Evolutionary conservation across 2,329 filamentous ascomycete genomes (phyloP).

Genomic region (Magnaporthiopsis incrustans): DNA sequence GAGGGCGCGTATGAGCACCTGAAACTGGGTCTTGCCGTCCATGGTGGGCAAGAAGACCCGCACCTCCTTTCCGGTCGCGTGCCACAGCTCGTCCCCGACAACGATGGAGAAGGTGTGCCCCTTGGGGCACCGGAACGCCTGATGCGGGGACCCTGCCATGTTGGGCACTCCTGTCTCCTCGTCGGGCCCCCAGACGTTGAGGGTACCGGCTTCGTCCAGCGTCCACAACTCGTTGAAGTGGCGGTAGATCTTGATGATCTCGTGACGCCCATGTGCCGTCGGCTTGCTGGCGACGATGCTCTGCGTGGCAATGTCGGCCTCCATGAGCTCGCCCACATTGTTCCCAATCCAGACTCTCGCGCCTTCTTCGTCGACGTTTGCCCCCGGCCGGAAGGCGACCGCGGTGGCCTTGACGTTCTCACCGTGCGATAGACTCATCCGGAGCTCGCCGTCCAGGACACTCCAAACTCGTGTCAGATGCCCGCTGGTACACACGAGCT

Average conservation of each 20-base stretch:
- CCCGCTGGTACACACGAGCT: conserved; percentile 79
- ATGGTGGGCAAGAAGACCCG: conserved; percentile 71
- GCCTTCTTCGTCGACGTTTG: conserved; percentile 72
- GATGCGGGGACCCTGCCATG: conserved; percentile 60
- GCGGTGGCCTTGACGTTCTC: conserved; percentile 79
- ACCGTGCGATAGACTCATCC: conserved; percentile 75
- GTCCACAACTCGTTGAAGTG: conserved; percentile 91
- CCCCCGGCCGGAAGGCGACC: conserved; percentile 76
- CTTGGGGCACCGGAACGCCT: conserved; percentile 69
- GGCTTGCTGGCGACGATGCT: conserved; percentile 60
- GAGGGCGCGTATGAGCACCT: conserved; percentile 65
- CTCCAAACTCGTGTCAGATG: conserved; percentile 86
- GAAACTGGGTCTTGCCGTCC: conserved; percentile 62
- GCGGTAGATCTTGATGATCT: conserved; percentile 78
- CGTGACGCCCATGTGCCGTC: conserved; percentile 66
- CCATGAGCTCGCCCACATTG: conserved; percentile 78
- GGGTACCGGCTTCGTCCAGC: conserved; percentile 77
- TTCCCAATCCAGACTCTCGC: conserved; percentile 82
- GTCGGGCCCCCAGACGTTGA: conserved; percentile 82
- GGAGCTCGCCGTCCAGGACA: conserved; percentile 67
- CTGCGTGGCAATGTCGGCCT: conserved; percentile 73
- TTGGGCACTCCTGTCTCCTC: conserved; percentile 58
- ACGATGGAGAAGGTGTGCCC: conserved; percentile 85
- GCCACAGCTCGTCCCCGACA: conserved; percentile 78
- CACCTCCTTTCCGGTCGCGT: conserved; percentile 80